Conservation (phyloP, 306 rosid species). For the Medicago truncatula region DNA sequence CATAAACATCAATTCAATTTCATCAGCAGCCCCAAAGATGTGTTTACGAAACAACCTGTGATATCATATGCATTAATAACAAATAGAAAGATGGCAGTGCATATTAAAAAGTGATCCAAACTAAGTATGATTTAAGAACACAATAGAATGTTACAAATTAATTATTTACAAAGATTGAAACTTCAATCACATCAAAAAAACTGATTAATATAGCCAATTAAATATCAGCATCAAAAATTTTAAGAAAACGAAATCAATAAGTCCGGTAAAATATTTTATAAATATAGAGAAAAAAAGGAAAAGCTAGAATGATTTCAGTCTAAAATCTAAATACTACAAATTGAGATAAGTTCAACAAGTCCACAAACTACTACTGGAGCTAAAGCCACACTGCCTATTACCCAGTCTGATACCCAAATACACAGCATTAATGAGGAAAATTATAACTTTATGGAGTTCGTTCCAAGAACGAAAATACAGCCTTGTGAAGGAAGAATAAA, state of each 20-base stretch:
- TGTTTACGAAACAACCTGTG: conserved; percentile 84
- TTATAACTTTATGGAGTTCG: neutral
- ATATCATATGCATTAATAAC: conserved; percentile 26
- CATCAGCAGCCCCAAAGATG: conserved; percentile 95
- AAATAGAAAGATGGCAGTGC: conserved; percentile 1
- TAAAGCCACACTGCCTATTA: neutral
- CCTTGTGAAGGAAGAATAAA: neutral
- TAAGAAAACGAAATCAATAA: neutral
- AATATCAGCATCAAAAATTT: neutral
- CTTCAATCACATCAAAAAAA: neutral
- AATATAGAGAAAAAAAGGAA: neutral
- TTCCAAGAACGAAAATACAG: neutral
- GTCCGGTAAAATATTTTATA: neutral
- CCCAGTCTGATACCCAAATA: neutral
- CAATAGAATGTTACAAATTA: neutral
- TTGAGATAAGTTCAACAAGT: neutral
- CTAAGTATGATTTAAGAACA: neutral
- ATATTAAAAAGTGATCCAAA: neutral
- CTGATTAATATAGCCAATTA: neutral
- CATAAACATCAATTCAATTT: conserved; percentile 92
- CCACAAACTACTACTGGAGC: neutral
- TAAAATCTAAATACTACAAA: neutral
- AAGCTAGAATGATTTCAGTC: neutral
- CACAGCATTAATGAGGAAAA: neutral
- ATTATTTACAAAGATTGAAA: neutral